Conservation (phyloP, 164 flowering plant species). For the Sedum album region DNA sequence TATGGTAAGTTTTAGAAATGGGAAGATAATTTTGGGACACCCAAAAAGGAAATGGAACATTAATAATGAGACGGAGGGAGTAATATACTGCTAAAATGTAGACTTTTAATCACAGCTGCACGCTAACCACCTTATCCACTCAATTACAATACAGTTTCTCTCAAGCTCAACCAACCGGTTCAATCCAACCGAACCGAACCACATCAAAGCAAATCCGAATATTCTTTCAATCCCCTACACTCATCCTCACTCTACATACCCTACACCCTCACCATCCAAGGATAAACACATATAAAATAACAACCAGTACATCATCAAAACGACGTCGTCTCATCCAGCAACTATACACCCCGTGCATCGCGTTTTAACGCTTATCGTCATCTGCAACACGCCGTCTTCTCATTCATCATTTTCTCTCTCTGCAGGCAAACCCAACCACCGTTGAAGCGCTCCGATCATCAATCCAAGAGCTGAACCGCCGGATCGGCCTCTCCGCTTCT, state of each 20-base stretch:
- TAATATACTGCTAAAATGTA: too few species aligned
- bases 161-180: neutral
- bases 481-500: neutral
- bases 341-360: neutral
- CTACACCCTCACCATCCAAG: neutral
- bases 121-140: neutral
- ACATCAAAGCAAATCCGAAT: neutral
- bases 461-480: neutral
- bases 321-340: neutral
- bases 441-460: neutral
- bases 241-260: neutral
- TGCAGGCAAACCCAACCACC: slow-evolving; percentile 6
- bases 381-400: neutral
- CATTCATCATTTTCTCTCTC: slow-evolving; percentile 1
- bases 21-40: too few species aligned
- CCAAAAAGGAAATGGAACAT: too few species aligned
- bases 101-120: neutral
- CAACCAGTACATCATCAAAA: neutral
- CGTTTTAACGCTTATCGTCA: neutral
- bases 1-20: too few species aligned
- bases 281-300: neutral
- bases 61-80: too few species aligned
- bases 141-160: neutral
- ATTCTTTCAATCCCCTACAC: neutral
- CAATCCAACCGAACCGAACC: neutral